A percentile compares a stretch with the other conserved stretches of the same genome.
phyloP scores from a whole-genome alignment of 2,329 filamentous ascomycete genomes.

The Sclerotinia nivalis region DNA sequence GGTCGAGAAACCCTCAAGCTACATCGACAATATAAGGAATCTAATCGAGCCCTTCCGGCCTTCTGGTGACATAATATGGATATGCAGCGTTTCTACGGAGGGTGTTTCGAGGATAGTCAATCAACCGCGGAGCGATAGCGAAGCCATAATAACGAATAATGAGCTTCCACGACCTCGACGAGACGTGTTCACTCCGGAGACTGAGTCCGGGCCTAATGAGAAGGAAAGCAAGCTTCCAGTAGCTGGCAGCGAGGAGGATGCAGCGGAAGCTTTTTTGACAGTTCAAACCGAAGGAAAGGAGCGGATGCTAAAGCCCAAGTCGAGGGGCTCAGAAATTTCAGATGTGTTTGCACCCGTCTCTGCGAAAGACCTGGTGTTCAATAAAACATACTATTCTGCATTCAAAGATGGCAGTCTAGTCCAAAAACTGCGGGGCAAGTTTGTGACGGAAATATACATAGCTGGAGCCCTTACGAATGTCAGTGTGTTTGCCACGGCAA shows the following conservation, averaged over 20 bases:
- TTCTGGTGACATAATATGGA: conserved; percentile 77
- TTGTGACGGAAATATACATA: conserved; percentile 86
- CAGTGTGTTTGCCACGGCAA: conserved; percentile 85
- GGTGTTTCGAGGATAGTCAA: conserved; percentile 57
- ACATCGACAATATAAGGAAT: conserved; percentile 64
- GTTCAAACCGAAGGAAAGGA: conserved; percentile 35
- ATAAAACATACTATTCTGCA: conserved; percentile 84
- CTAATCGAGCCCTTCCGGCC: conserved; percentile 73
- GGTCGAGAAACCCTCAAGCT: conserved; percentile 62
- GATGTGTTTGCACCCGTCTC: conserved; percentile 16
- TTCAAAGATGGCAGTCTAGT: conserved; percentile 75
- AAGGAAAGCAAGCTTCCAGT: conserved; percentile 23
- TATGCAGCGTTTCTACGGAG: conserved; percentile 69
- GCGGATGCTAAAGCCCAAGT: conserved; percentile 46
- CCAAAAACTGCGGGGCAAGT: conserved; percentile 74
- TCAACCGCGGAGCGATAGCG: conserved; percentile 44
- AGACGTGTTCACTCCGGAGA: conserved; percentile 12
- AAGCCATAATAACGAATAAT: conserved; percentile 40
- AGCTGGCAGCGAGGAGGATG: conserved; percentile 20
- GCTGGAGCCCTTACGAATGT: conserved; percentile 86
- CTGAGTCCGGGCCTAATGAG: conserved; percentile 23
- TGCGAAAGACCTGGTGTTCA: conserved; percentile 50
- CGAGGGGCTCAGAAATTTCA: conserved; percentile 17
- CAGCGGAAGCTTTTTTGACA: conserved; percentile 38
- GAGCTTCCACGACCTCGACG: conserved; percentile 29